Evolutionary conservation across 305 asterid genomes (phyloP).

Genomic region (Fraxinus paxiana): DNA sequence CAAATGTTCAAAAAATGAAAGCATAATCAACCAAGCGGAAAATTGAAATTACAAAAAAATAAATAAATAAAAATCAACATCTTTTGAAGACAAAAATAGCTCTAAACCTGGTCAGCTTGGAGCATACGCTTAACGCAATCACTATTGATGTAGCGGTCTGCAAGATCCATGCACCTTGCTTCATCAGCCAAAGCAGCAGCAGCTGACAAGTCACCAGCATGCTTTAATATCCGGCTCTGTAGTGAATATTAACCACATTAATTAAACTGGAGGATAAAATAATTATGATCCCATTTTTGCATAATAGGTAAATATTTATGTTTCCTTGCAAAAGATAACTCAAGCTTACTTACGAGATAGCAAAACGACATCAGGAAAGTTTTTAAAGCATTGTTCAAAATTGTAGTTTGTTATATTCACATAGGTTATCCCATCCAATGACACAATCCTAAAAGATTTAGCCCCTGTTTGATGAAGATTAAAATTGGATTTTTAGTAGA

Average conservation of each 20-base stretch:
- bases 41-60: background rate
- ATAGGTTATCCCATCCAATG: background rate
- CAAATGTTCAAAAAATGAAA: conserved; percentile 17
- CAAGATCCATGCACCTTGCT: conserved; percentile 99
- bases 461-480: background rate
- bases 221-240: conserved; percentile 96
- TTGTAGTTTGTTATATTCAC: background rate
- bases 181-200: conserved; percentile 98
- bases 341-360: background rate
- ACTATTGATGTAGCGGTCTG: conserved; percentile 95
- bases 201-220: conserved; percentile 83
- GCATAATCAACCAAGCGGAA: conserved; percentile 17
- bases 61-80: background rate
- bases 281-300: background rate
- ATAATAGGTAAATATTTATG: background rate
- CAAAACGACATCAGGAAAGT: background rate
- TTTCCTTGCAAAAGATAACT: background rate
- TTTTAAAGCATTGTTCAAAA: background rate
- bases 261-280: background rate
- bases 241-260: conserved; percentile 20
- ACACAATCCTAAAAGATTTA: background rate
- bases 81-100: background rate
- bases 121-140: conserved; percentile 96
- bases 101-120: conserved; percentile 92
- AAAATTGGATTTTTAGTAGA: background rate